Evolutionary conservation across 352 stramenopile species (phyloP).

Genomic region (Elongisporangium senticosum): DNA sequence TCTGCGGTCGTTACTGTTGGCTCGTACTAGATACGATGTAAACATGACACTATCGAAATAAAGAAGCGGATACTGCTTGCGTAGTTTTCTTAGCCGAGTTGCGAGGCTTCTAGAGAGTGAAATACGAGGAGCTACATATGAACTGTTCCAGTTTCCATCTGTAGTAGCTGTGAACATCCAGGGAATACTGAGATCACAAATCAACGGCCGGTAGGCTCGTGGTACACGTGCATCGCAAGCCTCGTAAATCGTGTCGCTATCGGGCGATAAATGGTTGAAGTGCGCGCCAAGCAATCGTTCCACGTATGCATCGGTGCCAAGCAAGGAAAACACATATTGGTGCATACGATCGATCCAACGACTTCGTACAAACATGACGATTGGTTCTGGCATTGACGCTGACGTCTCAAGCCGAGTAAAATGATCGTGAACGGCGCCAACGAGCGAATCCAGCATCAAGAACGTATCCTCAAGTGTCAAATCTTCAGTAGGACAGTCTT

Average conservation of each 20-base stretch:
- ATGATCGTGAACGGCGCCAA: slow-evolving; percentile 7
- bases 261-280: neutral
- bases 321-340: slow-evolving; percentile 22
- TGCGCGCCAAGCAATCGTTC: neutral
- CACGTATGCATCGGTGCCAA: slow-evolving; percentile 9
- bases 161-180: slow-evolving; percentile 10
- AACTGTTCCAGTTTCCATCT: slow-evolving; percentile 2
- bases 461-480: slow-evolving; percentile 19
- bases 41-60: slow-evolving; percentile 18
- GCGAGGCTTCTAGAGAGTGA: slow-evolving; percentile 25
- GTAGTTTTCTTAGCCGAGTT: slow-evolving; percentile 12
- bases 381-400: neutral
- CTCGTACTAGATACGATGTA: slow-evolving; percentile 7
- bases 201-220: slow-evolving; percentile 2
- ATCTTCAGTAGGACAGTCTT: slow-evolving; percentile 5
- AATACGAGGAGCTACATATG: slow-evolving; percentile 3
- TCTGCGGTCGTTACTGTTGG: slow-evolving; percentile 7
- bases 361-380: neutral
- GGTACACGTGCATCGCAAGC: neutral
- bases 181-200: slow-evolving; percentile 7
- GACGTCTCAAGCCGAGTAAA: neutral
- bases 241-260: neutral
- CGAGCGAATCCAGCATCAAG: slow-evolving; percentile 26
- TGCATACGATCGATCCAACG: slow-evolving; percentile 35
- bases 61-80: slow-evolving; percentile 19